Base-by-base conservation (phyloP, 2,329 filamentous ascomycete species). In the Anthostomella pinea region DNA sequence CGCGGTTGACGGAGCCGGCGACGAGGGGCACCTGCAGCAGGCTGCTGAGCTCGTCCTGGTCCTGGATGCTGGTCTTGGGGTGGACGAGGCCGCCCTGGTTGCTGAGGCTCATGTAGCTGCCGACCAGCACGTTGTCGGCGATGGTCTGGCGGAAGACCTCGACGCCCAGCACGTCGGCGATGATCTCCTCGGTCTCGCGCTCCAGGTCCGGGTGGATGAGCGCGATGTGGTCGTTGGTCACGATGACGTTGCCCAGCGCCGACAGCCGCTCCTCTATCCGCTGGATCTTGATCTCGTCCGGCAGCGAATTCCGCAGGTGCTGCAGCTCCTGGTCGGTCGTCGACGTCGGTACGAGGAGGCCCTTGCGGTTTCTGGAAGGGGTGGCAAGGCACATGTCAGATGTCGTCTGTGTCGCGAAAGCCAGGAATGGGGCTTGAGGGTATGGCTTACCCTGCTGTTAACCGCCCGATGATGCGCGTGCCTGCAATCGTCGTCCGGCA, bases 251-350 rank as follows among this genome's bases (percentile, higher is more conserved):
- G 45, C 93, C 93, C 17, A 98, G 80, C 4, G 93, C 93, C 13
- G 89, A 95, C 47, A 98, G 76, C 26, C 93, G 82, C 75, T 98
- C 93, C 73, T 98, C 93, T 70, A 98, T 95, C 52, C 93, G 83
- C 71, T 96, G 90, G 58, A 98, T 95, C 68, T 90, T 89, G 49
- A 98, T 87, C 41, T 72, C 70, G 63, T 97, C 91, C 24, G 93
- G 93, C 51, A 98, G 81, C 40, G 85, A 89, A 68, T 98, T 97
- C 57, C 93, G 85, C 56, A 98, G 76, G 67, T 98, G 93, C 69
- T 96, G 90, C 48, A 98, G 78, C 73, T 98, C 93, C 73, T 98
- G 93, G 69, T 98, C 93, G 53, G 90, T 95, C 45, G 93, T 97
- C 41, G 84, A 88, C 38, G 91, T 97, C 43, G 93, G 93, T 38